Conservation (phyloP, 1,284 basidiomycete genomes). For the Volvariella surrecta region DNA sequence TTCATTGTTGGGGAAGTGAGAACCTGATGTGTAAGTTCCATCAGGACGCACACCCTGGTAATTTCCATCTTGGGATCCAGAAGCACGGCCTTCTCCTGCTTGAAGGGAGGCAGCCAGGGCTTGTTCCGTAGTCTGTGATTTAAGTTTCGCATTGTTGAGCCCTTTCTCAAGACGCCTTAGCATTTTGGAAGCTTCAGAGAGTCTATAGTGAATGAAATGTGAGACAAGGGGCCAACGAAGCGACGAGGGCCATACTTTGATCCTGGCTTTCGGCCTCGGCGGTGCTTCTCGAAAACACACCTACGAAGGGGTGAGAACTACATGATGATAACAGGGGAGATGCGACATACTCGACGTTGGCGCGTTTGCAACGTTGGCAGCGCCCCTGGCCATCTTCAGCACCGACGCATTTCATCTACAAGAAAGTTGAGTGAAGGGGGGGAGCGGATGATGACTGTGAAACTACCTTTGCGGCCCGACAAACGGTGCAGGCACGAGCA, state of each 20-base stretch:
- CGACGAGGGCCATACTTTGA: conserved; percentile 53
- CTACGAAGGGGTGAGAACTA: conserved; percentile 24
- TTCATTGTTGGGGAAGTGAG: conserved; percentile 15
- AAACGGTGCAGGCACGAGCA: conserved; percentile 74
- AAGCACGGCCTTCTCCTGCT: conserved; percentile 11
- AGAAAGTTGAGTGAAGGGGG: conserved; percentile 11
- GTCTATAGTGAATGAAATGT: conserved; percentile 29
- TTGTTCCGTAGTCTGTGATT: conserved; percentile 36
- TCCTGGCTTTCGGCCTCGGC: conserved; percentile 78
- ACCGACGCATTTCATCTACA: conserved; percentile 81
- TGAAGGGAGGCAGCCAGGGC: conserved; percentile 15
- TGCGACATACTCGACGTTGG: conserved; percentile 54
- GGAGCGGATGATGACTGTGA: conserved; percentile 11
- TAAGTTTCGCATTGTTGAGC: conserved; percentile 66
- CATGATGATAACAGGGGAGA: conserved; percentile 12
- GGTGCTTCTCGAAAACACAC: conserved; percentile 79
- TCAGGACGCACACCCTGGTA: conserved; percentile 14
- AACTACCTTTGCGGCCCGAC: conserved; percentile 69
- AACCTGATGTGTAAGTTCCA: conserved; percentile 13
- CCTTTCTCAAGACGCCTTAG: conserved; percentile 77
- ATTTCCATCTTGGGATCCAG: conserved; percentile 15
- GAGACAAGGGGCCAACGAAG: conserved; percentile 7
- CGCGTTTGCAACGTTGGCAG: conserved; percentile 73
- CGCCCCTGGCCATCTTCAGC: conserved; percentile 70
- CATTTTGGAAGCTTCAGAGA: conserved; percentile 83